Evolutionary conservation across 768 basidiomycete genomes (phyloP), one percentile per base, ranked within the genome.

Genomic region (Kwoniella botswanensis): DNA sequence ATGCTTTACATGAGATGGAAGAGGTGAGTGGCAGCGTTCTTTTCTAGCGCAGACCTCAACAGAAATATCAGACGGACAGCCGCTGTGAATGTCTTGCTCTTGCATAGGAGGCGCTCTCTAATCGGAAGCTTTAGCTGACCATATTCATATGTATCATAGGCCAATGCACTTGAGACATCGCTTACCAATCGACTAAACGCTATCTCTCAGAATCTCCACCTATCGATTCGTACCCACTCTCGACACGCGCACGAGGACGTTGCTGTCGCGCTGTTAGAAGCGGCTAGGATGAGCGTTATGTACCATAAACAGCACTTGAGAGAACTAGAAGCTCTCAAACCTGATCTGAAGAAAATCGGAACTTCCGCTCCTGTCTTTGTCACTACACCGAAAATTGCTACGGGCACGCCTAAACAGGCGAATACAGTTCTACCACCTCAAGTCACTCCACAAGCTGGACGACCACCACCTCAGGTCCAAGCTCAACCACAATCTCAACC

Each of bases 191-290:
- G 93, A n/a, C 91, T 95, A 2, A 88, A 93, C 62, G 93, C 93
- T 56, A 98, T 99, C 66, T 98, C 96, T 1, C 90, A 93, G 76
- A 95, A 98, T 76, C 86, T 99, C 18, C 94, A 97, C 76, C 89
- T 88, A 60, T 91, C 95, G 2, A 87, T 99, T 35, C 88, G 90
- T 46, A 89, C 89, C 0, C 94, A 99, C 83, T 93, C 92, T 69
- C 88, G 89, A 59, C 88, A 91, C 73, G 92, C 94, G 35, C 92
- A 96, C 65, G 92, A 95, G 67, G 97, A 99, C 82, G 88, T 98
- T 64, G 92, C 92, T 18, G 87, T 92, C 22, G 92, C 94, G 0
- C 85, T 98, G 64, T 89, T 98, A 57, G 94, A 98, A 82, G 94
- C 98, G 83, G 93, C 93, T 18, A 90, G 95, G 24, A 91, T 94